These are phyloP conservation scores for Aspergillus sclerotioniger DNA, from an alignment of 495 filamentous ascomycete species.

Conservation along the genomic window DNA sequence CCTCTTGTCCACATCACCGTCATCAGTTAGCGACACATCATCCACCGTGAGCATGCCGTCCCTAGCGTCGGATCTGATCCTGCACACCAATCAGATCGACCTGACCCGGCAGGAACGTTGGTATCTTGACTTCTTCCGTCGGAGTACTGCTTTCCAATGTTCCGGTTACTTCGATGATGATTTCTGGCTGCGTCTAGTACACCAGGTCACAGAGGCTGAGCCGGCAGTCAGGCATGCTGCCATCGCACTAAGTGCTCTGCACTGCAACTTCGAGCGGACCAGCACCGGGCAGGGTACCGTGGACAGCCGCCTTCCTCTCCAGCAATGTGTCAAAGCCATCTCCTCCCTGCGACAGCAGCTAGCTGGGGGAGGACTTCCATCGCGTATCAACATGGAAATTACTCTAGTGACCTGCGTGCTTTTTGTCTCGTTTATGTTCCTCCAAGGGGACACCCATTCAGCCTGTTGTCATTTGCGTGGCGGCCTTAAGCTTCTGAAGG, in stretches of 20 bases:
- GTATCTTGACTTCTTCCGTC: constrained; percentile 20
- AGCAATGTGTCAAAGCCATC: constrained; percentile 48
- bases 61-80: neutral
- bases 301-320: constrained; percentile 31
- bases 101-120: constrained; percentile 16
- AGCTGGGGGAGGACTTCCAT: constrained; percentile 15
- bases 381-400: constrained; percentile 9
- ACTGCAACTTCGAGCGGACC: constrained; percentile 19
- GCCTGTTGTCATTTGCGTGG: constrained; percentile 24
- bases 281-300: neutral
- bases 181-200: constrained; percentile 53
- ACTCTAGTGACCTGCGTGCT: constrained; percentile 45
- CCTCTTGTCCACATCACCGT: neutral
- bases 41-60: neutral
- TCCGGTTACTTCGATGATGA: constrained; percentile 42
- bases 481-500: constrained; percentile 13
- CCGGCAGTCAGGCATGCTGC: constrained; percentile 53
- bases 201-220: constrained; percentile 48
- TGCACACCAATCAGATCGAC: constrained; percentile 12
- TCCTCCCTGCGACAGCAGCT: constrained; percentile 14
- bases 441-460: constrained; percentile 42
- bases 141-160: constrained; percentile 36
- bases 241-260: constrained; percentile 42
- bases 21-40: neutral
- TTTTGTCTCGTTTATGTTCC: constrained; percentile 46